Evolutionary conservation across 371 early-diverging fungal genomes (phyloP), one percentile per base, ranked within the genome.

Genomic region (Funneliformis caledonium): DNA sequence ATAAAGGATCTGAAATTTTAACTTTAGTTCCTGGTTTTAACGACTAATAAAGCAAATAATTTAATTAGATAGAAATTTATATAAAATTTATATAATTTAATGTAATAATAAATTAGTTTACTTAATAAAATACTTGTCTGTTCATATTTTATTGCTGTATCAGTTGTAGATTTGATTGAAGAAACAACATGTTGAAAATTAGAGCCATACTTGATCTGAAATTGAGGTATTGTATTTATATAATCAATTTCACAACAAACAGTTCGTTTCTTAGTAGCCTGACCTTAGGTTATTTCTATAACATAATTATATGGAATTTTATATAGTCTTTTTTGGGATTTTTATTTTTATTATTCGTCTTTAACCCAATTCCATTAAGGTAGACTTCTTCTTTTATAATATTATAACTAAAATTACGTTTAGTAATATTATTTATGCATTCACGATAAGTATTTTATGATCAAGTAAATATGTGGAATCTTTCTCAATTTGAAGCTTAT

Each of bases 361-460:
- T 64, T n/a, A 33, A 31, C 10, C 2, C 65, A 14, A 31, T 64
- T 31, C 33, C 33, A 31, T 12, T 31, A 26, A 33, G 69, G 42
- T 68, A 72, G 0, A 72, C 19, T 3, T 50, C 72, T 72, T 72
- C 50, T 72, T 72, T 72, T 50, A 47, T 45, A 26, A 72, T 72
- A 48, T 22, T 48, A 50, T 72, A 72, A 47, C 11, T 72, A 26
- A 72, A 72, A 47, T 26, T 72, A 48, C 26, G 31, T 31, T 72
- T 45, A 7, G 72, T 72, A 47, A 7, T n/a, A 19, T 72, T 72
- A 47, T 72, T 72, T 7, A 48, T 8, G 47, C 8, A 11, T 48
- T 72, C 52, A 22, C 12, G 19, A 31, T 72, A 72, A 31, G 6
- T 48, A 72, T 70, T 19, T 48, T 70, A 6, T 43, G 50, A 19